Conservation (phyloP, 257 asterid species). For the Cinchona pubescens region DNA sequence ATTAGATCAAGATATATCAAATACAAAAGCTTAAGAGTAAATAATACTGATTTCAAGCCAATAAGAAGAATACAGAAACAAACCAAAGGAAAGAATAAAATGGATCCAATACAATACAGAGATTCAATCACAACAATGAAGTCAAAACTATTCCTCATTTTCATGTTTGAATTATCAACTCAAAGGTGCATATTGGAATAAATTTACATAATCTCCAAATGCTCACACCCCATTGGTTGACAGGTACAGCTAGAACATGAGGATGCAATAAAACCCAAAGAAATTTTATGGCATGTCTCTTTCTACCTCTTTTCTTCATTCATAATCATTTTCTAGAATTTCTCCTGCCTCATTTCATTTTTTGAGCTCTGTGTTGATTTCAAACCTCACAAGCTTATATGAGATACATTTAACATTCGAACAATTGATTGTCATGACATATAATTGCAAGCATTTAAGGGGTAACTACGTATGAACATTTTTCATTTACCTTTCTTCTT, state of each 20-base stretch:
- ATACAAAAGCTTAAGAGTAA: neutral
- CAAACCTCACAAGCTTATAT: neutral
- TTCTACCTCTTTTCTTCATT: neutral
- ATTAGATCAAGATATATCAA: neutral
- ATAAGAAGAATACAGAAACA: neutral
- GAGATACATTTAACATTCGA: neutral
- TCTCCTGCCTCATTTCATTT: neutral
- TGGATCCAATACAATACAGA: neutral
- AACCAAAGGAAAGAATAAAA: conserved; percentile 3
- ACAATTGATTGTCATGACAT: neutral
- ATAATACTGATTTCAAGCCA: neutral
- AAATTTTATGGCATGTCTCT: neutral
- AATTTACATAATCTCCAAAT: neutral
- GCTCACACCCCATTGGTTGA: too few species aligned
- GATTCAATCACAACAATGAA: neutral
- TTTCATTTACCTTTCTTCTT: neutral
- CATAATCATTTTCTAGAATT: neutral
- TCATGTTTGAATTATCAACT: neutral
- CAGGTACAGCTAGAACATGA: neutral
- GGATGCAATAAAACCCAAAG: neutral
- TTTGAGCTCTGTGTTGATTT: neutral
- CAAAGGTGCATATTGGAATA: neutral
- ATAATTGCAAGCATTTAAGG: neutral
- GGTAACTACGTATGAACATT: neutral
- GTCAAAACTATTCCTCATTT: neutral